A percentile compares a stretch with the other conserved stretches of the same genome.
These are phyloP conservation scores for Solidago caesia DNA, from an alignment of 129 eudicot genomes.

Conservation along the genomic window DNA sequence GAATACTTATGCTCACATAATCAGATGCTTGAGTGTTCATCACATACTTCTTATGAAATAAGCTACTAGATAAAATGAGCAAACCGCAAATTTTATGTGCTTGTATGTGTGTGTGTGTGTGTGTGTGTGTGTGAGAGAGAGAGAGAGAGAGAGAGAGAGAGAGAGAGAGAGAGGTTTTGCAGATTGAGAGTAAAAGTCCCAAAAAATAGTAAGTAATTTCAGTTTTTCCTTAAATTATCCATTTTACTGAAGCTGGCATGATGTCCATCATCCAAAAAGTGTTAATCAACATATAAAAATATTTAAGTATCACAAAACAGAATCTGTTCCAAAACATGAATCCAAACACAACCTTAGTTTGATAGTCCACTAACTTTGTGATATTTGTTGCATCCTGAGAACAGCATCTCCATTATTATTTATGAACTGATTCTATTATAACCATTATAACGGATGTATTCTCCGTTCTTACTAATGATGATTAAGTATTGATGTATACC, in stretches of 20 bases:
- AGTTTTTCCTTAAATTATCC: neutral
- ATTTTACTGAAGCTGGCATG: neutral
- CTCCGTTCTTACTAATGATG: neutral
- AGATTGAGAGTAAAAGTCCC: neutral
- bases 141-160: neutral
- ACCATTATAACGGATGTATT: neutral
- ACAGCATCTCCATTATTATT: neutral
- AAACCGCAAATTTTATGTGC: too few relatives aligned
- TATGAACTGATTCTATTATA: neutral
- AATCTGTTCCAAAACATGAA: neutral
- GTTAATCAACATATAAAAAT: too few relatives aligned
- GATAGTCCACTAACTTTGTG: slow-evolving; percentile 1
- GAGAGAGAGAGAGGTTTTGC: neutral
- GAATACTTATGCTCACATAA: too few relatives aligned
- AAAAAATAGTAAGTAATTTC: neutral
- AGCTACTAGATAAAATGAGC: too few relatives aligned
- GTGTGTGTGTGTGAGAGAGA: too few relatives aligned
- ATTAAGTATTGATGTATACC: neutral
- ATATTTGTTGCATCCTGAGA: neutral
- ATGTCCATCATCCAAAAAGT: neutral
- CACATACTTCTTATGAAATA: too few relatives aligned
- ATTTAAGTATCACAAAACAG: too few relatives aligned
- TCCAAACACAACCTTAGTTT: slow-evolving; percentile 9
- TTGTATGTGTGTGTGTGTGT: neutral
- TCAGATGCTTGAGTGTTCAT: too few relatives aligned